phyloP scores from a whole-genome alignment of 768 basidiomycete species.

The Boletus rubroflammeus region DNA sequence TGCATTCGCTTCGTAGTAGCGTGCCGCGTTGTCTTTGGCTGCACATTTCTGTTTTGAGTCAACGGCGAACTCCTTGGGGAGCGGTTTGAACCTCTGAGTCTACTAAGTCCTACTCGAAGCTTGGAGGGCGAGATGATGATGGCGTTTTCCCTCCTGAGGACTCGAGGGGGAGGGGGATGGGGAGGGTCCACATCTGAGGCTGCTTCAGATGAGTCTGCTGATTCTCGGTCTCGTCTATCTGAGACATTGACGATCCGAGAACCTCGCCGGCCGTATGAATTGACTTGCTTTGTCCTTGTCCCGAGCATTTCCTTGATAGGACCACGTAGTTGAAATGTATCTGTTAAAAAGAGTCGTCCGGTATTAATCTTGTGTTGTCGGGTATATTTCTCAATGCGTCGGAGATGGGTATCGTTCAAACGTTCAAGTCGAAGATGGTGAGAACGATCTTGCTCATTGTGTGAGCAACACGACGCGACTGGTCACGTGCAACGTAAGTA shows the following conservation, averaged over 20 bases:
- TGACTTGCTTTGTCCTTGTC: slow-evolving; percentile 60
- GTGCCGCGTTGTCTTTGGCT: slow-evolving; percentile 13
- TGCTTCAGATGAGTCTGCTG: slow-evolving; percentile 29
- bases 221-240: slow-evolving; percentile 27
- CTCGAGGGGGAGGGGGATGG: slow-evolving; percentile 6
- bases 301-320: slow-evolving; percentile 45
- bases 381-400: background rate
- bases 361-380: background rate
- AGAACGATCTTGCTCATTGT: background rate
- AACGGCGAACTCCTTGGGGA: slow-evolving; percentile 21
- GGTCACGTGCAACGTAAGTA: slow-evolving; percentile 19
- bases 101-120: slow-evolving; percentile 8
- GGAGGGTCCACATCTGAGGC: slow-evolving; percentile 37
- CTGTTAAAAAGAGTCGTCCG: background rate
- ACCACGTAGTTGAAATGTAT: background rate
- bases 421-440: background rate
- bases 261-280: slow-evolving; percentile 60
- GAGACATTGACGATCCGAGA: slow-evolving; percentile 56
- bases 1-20: slow-evolving; percentile 13
- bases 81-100: slow-evolving; percentile 6
- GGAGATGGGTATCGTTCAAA: slow-evolving; percentile 2
- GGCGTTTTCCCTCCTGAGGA: slow-evolving; percentile 22
- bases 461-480: slow-evolving; percentile 9
- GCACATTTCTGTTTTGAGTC: slow-evolving; percentile 27
- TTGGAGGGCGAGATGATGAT: slow-evolving; percentile 23